Conservation (phyloP, 2,329 filamentous ascomycete genomes). For the Cercospora canescens region DNA sequence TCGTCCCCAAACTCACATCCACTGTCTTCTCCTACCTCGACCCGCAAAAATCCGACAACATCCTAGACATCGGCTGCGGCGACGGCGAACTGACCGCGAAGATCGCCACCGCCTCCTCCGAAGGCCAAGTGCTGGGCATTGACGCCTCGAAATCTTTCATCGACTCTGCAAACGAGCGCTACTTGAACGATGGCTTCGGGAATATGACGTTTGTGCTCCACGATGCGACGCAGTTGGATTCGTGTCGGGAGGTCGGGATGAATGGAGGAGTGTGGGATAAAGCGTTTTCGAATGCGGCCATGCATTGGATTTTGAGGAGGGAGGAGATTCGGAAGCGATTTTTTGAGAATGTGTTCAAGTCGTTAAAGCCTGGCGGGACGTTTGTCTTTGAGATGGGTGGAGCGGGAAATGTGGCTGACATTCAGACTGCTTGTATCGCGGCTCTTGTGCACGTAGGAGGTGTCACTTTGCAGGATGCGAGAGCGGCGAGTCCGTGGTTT, state of each 20-base stretch:
- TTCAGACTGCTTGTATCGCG: conserved; percentile 58
- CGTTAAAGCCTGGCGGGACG: conserved; percentile 56
- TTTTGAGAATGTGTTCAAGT: conserved; percentile 54
- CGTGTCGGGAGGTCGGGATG: conserved; percentile 19
- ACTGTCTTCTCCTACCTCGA: conserved; percentile 40
- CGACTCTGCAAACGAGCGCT: conserved; percentile 33
- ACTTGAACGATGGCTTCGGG: conserved; percentile 11
- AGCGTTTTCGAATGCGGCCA: conserved; percentile 45
- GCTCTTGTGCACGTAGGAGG: conserved; percentile 51
- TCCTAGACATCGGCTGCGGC: conserved; percentile 44
- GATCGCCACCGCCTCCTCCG: conserved; percentile 32
- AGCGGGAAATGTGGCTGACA: conserved; percentile 66
- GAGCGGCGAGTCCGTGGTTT: conserved; percentile 65
- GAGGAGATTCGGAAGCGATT: conserved; percentile 47
- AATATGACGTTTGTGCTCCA: conserved; percentile 35
- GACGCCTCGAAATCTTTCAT: conserved; percentile 45
- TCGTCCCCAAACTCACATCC: conserved; percentile 44
- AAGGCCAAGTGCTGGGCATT: conserved; percentile 39
- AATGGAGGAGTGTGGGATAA: conserved; percentile 37
- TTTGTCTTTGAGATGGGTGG: conserved; percentile 74
- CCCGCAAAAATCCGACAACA: conserved; percentile 35
- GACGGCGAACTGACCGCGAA: conserved; percentile 43
- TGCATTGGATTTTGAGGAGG: conserved; percentile 53
- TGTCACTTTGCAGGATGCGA: conserved; percentile 51
- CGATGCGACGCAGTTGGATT: conserved; percentile 34